phyloP scores from a whole-genome alignment of 106 monocot genomes.

The Posidonia australis region DNA sequence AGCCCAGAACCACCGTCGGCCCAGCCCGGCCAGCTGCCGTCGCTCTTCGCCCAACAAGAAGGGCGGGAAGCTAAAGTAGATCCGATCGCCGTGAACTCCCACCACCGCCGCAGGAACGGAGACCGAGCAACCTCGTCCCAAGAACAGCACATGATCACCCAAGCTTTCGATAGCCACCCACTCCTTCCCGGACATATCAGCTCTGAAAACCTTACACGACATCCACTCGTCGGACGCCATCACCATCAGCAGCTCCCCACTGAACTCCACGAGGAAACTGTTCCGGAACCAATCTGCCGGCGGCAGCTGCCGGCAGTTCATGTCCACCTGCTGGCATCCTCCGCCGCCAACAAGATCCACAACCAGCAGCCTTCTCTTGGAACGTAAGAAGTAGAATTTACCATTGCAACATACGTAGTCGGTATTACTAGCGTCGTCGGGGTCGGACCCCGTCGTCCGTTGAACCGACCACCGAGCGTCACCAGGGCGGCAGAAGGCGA shows the following conservation, averaged over 20 bases:
- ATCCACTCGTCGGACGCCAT: neutral
- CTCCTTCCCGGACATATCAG: neutral
- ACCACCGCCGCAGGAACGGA: neutral
- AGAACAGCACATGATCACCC: neutral
- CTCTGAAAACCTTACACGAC: conserved; percentile 5
- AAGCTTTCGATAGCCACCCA: conserved; percentile 3
- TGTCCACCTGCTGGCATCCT: neutral
- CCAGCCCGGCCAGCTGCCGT: neutral
- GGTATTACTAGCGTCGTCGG: neutral
- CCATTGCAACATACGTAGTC: conserved; percentile 3
- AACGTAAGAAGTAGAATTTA: neutral
- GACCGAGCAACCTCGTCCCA: conserved; percentile 3
- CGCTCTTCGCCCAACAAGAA: neutral
- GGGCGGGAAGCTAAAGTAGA: conserved; percentile 1
- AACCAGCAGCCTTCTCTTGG: neutral
- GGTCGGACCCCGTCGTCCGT: neutral
- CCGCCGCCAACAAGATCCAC: neutral
- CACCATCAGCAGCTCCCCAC: conserved; percentile 5
- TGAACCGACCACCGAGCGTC: neutral
- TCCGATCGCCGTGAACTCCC: neutral
- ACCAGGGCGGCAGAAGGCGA: conserved; percentile 5
- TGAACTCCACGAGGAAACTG: neutral
- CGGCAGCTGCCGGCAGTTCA: neutral
- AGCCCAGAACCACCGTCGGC: neutral
- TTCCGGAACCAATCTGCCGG: neutral